A percentile compares a stretch with the other conserved stretches of the same genome.
These are phyloP conservation scores for Neonectria magnoliae DNA, from an alignment of 2,329 filamentous ascomycete species.

Conservation along the genomic window DNA sequence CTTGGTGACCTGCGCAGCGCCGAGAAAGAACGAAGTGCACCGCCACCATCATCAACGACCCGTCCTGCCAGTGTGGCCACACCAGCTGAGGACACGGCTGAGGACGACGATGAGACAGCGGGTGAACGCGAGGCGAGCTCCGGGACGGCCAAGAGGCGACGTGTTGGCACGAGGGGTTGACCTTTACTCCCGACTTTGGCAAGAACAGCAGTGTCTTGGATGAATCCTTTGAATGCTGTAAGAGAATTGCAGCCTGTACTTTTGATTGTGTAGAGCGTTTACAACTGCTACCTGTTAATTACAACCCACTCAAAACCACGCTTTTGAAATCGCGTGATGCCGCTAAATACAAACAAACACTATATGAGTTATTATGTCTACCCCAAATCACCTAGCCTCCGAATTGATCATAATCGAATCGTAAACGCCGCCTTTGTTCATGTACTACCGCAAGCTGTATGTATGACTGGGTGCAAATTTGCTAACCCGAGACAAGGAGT, in stretches of 20 bases:
- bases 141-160: conserved; percentile 50
- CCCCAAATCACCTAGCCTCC: background rate
- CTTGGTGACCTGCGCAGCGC: conserved; percentile 80
- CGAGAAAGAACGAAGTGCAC: conserved; percentile 64
- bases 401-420: background rate
- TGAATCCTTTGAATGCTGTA: conserved; percentile 25
- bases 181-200: conserved; percentile 1
- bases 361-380: background rate
- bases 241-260: conserved; percentile 32
- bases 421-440: conserved; percentile 17
- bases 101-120: conserved; percentile 60
- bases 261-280: conserved; percentile 40
- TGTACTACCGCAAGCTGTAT: background rate
- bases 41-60: conserved; percentile 47
- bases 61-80: conserved; percentile 52
- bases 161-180: conserved; percentile 42
- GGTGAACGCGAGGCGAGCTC: conserved; percentile 52
- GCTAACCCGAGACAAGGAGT: background rate
- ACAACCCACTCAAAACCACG: conserved; percentile 24
- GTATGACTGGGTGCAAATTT: background rate
- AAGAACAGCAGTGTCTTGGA: conserved; percentile 25
- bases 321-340: conserved; percentile 12
- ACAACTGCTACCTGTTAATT: conserved; percentile 41
- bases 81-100: conserved; percentile 57
- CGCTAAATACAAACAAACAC: conserved; percentile 8